Evolutionary conservation across 2,329 filamentous ascomycete species (phyloP).

Genomic region (Cladophialophora carrionii): DNA sequence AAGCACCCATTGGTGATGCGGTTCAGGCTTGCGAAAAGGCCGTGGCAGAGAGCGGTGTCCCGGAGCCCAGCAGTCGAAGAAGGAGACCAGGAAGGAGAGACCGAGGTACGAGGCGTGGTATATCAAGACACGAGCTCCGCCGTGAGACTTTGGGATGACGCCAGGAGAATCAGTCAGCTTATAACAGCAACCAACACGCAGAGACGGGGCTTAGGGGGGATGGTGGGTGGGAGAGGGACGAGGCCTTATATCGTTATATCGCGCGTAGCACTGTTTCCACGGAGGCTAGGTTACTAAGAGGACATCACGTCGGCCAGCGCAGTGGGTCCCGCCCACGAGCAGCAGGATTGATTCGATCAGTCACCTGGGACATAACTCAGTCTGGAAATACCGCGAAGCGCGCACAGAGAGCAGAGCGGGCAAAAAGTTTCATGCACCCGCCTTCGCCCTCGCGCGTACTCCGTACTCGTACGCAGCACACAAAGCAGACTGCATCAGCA

Average conservation of each 20-base stretch:
- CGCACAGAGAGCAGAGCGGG: constrained; percentile 8
- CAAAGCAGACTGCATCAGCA: constrained; percentile 6
- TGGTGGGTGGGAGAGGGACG: constrained; percentile 20
- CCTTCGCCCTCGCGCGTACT: too few species aligned
- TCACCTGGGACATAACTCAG: neutral
- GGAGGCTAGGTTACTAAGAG: constrained; percentile 30
- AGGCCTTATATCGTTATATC: constrained; percentile 33
- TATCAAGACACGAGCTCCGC: constrained; percentile 3
- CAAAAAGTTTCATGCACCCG: constrained; percentile 22
- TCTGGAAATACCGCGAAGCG: constrained; percentile 2
- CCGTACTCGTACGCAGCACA: constrained; percentile 21
- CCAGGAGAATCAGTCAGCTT: constrained; percentile 21
- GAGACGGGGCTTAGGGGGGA: constrained; percentile 7
- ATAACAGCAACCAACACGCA: constrained; percentile 11
- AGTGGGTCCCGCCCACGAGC: constrained; percentile 14
- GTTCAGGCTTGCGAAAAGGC: neutral
- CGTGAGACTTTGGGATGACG: neutral
- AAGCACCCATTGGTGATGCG: constrained; percentile 26
- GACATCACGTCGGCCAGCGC: constrained; percentile 6
- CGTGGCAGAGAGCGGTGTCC: neutral
- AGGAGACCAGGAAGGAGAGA: neutral
- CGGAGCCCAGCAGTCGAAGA: neutral
- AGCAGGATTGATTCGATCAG: constrained; percentile 6
- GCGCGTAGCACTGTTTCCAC: constrained; percentile 2
- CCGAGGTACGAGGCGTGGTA: constrained; percentile 3